Evolutionary conservation across 345 rosid species (phyloP).

Genomic region (Aquilaria sinensis): DNA sequence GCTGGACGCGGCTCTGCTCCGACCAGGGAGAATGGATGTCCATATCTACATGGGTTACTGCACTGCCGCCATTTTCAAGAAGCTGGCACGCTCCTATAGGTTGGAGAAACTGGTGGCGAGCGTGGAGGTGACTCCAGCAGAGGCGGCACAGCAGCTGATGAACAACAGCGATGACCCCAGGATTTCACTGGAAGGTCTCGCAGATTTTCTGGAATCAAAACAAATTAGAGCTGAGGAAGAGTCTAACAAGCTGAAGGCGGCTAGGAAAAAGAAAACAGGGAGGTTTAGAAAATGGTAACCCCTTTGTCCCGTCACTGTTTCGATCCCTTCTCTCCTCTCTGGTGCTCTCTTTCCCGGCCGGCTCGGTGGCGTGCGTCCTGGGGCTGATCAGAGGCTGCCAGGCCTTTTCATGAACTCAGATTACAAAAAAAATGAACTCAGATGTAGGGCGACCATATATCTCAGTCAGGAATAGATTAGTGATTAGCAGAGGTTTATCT

Average conservation of each 20-base stretch:
- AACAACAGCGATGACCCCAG: constrained; percentile 17
- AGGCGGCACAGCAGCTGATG: constrained; percentile 38
- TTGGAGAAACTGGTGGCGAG: constrained; percentile 9
- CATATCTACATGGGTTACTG: neutral
- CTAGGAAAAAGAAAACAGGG: neutral
- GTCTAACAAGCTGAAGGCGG: neutral
- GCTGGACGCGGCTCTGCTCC: constrained; percentile 18
- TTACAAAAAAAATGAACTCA: too few relatives aligned
- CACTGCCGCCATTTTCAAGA: constrained; percentile 7
- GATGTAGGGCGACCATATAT: too few relatives aligned
- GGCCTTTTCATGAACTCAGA: too few relatives aligned
- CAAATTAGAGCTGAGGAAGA: constrained; percentile 14
- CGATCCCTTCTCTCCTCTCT: too few relatives aligned
- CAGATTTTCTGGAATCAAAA: constrained; percentile 24
- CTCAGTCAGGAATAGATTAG: too few relatives aligned
- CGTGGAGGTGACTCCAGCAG: constrained; percentile 11
- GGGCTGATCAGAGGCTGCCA: too few relatives aligned
- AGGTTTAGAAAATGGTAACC: neutral
- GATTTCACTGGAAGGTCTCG: constrained; percentile 17
- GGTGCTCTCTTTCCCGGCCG: too few relatives aligned
- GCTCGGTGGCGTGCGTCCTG: too few relatives aligned
- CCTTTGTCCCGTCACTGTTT: too few relatives aligned
- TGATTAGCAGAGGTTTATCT: too few relatives aligned
- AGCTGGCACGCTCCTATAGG: constrained; percentile 4
- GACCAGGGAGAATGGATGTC: constrained; percentile 19